Conservation (phyloP, 2,329 filamentous ascomycete species). For the Pseudocercospora pini-densiflorae region DNA sequence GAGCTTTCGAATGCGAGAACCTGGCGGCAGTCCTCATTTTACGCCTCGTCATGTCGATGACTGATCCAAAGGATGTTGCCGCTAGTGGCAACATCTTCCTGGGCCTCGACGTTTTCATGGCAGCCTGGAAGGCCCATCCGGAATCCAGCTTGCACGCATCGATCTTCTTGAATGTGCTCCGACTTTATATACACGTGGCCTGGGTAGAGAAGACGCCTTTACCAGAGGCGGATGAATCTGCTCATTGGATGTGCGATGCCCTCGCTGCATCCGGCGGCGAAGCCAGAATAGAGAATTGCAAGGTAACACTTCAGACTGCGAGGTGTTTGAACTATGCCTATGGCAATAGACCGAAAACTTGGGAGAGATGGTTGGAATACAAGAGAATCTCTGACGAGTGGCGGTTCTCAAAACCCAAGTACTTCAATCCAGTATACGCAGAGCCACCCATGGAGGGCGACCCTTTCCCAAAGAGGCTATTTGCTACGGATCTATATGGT, state of each 20-base stretch:
- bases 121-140: slow-evolving; percentile 16
- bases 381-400: slow-evolving; percentile 9
- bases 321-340: slow-evolving; percentile 15
- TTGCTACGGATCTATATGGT: slow-evolving; percentile 18
- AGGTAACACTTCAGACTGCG: slow-evolving; percentile 10
- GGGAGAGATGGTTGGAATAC: slow-evolving; percentile 15
- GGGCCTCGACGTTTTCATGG: slow-evolving; percentile 20
- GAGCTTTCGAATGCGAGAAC: slow-evolving; percentile 16
- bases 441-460: slow-evolving; percentile 7
- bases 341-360: slow-evolving; percentile 8
- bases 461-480: slow-evolving; percentile 17
- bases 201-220: slow-evolving; percentile 14
- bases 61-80: slow-evolving; percentile 2
- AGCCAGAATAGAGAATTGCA: slow-evolving; percentile 15
- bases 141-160: slow-evolving; percentile 21
- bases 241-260: slow-evolving; percentile 12
- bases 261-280: slow-evolving; percentile 4
- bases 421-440: slow-evolving; percentile 8
- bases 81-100: slow-evolving; percentile 14
- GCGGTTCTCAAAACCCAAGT: slow-evolving; percentile 10
- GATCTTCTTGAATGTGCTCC: slow-evolving; percentile 19
- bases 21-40: slow-evolving; percentile 19
- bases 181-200: slow-evolving; percentile 21
- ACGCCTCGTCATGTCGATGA: slow-evolving; percentile 19
- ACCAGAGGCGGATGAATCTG: slow-evolving; percentile 5